Evolutionary conservation across 1,284 basidiomycete species (phyloP), one percentile per base, ranked within the genome.

Genomic region (Fomitopsis betulina): DNA sequence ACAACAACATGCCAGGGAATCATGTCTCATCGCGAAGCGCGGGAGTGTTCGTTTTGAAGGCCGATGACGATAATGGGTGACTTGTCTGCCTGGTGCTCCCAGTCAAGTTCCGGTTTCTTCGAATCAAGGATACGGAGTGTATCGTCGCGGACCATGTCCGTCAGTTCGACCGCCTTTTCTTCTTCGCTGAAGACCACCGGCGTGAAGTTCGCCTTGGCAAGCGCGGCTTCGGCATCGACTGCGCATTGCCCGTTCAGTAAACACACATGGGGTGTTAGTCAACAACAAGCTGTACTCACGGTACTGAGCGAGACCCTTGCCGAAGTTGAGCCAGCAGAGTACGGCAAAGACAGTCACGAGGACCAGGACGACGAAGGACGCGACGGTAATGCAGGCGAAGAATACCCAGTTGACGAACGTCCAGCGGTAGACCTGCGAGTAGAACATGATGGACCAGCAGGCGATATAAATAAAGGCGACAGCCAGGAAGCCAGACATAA

Each of bases 331-430:
- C 59, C 77, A 72, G 60, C 78, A 82, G 40, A 82, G 67, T 54
- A 79, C 63, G 13, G 77, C 81, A 17, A 85, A 73, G 25, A 75
- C 67, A 51, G 76, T 69, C 35, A 76, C 79, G 17, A 74, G 70
- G 38, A 78, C 59, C 47, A 84, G 73, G 21, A 83, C 71, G 30
- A 79, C 59, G 59, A 83, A 73, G 0, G 82, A 80, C 10, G 76
- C 70, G 23, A 78, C 71, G 3, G 77, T 79, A 60, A 77, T 75
- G 67, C 73, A 73, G 17, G 73, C 81, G 49, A 85, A 75, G 67
- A 79, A 83, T 0, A 81, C 78, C 82, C 83, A 86, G 61, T 82
- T 75, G 51, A 79, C 56, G 70, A 81, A 84, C 2, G 77, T 77
- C 77, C 82, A 83, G 54, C 77, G 73, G 63, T 82, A 86, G 3